Percentiles rank a stretch among this genome's conserved stretches.
Conservation (phyloP, 176 grass and related monocot species). For the Zoysia pacifica region DNA sequence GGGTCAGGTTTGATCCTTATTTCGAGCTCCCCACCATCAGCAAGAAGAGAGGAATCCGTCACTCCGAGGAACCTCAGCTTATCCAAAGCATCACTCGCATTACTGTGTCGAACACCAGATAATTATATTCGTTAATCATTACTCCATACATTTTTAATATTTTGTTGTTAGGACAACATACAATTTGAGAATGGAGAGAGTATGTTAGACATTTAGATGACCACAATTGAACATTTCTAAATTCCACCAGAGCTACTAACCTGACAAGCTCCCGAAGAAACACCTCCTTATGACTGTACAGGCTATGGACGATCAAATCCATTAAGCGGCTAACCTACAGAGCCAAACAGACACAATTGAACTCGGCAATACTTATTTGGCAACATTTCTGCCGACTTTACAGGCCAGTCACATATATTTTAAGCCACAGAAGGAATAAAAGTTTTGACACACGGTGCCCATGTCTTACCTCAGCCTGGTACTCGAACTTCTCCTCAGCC, state of each 20-base stretch:
- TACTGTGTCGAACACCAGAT: constrained; percentile 37
- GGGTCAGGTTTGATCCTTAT: constrained; percentile 78
- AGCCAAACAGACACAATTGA: constrained; percentile 10
- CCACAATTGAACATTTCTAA: neutral
- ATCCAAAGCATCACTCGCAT: constrained; percentile 87
- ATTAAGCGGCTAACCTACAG: constrained; percentile 78
- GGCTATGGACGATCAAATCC: constrained; percentile 91
- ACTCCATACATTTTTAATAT: neutral
- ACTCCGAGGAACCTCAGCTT: constrained; percentile 89
- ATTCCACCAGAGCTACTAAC: constrained; percentile 33
- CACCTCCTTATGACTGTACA: constrained; percentile 93
- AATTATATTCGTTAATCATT: neutral
- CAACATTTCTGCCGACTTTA: neutral
- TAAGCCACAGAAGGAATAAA: neutral
- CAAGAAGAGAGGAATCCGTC: constrained; percentile 74
- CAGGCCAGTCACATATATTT: neutral
- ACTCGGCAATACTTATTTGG: neutral
- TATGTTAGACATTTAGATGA: neutral
- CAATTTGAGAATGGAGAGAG: too few relatives aligned
- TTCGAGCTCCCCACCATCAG: constrained; percentile 69
- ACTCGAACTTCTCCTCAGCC: constrained; percentile 69
- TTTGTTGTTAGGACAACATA: too few relatives aligned
- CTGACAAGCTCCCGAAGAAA: constrained; percentile 90
- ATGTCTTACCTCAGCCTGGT: constrained; percentile 75
- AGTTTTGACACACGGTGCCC: neutral